A percentile compares a stretch with the other conserved stretches of the same genome.
phyloP scores from a whole-genome alignment of 1,284 basidiomycete species.

The Ceratobasidium sp. region DNA sequence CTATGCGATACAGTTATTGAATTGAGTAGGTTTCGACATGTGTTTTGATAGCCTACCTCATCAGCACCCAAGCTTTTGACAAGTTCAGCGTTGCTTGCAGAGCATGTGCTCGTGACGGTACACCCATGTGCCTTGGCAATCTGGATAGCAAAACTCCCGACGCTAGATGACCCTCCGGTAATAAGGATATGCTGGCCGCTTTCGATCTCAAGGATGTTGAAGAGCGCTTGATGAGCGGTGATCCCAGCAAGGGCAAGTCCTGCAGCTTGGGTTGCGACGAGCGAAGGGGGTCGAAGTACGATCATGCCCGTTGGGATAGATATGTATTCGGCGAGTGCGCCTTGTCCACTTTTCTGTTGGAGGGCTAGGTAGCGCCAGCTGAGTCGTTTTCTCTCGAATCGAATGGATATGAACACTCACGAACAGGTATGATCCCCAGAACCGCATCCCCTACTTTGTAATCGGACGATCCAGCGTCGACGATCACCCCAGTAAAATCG shows the following conservation, averaged over 20 bases:
- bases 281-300: constrained; percentile 57
- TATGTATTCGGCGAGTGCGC: constrained; percentile 63
- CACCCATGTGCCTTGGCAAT: constrained; percentile 65
- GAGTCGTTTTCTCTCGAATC: constrained; percentile 7
- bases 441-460: constrained; percentile 66
- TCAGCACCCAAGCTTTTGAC: constrained; percentile 57
- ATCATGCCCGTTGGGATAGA: constrained; percentile 56
- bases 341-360: constrained; percentile 54
- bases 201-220: constrained; percentile 55
- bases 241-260: constrained; percentile 62
- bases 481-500: constrained; percentile 68
- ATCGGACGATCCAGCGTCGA: constrained; percentile 60
- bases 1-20: constrained; percentile 46
- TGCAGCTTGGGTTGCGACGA: constrained; percentile 63
- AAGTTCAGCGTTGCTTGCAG: constrained; percentile 59
- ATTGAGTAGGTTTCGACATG: not conserved
- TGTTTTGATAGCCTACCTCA: constrained; percentile 48
- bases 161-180: constrained; percentile 68
- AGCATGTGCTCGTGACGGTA: constrained; percentile 64
- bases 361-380: constrained; percentile 36
- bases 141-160: constrained; percentile 69
- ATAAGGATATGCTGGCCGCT: constrained; percentile 63
- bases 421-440: constrained; percentile 59
- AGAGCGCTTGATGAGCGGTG: constrained; percentile 64
- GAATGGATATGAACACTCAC: constrained; percentile 50